A percentile compares a stretch with the other conserved stretches of the same genome.
These are phyloP conservation scores for Ophiostoma ips DNA, from an alignment of 2,329 filamentous ascomycete genomes.

Conservation along the genomic window DNA sequence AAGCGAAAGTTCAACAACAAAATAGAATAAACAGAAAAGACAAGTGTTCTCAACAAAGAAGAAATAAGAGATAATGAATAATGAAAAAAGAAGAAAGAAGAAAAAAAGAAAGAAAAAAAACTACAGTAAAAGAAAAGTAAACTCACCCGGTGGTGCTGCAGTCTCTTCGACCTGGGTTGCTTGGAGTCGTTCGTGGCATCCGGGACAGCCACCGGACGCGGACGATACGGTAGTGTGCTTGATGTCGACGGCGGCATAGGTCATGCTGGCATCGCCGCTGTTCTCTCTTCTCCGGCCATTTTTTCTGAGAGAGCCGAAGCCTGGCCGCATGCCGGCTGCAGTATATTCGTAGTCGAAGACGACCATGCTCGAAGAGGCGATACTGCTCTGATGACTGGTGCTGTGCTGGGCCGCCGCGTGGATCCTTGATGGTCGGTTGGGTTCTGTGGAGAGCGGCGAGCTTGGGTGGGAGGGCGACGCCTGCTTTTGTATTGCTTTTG, in stretches of 20 bases:
- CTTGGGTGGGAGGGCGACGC: too few relatives aligned
- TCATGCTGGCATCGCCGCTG: slow-evolving; percentile 1
- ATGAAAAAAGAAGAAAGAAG: not conserved
- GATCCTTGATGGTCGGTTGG: too few relatives aligned
- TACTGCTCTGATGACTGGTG: too few relatives aligned
- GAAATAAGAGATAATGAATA: not conserved
- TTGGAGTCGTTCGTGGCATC: slow-evolving; percentile 2
- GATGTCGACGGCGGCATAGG: not conserved
- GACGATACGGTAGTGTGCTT: not conserved
- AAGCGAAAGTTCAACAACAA: too few relatives aligned
- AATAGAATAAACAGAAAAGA: too few relatives aligned
- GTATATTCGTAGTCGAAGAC: slow-evolving; percentile 3
- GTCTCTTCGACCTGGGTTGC: not conserved
- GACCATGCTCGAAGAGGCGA: not conserved
- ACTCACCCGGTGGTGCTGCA: not conserved
- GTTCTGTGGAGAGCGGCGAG: too few relatives aligned
- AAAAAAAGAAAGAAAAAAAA: not conserved
- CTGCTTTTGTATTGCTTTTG: too few relatives aligned
- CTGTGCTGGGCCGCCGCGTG: too few relatives aligned
- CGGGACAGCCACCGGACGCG: slow-evolving; percentile 2
- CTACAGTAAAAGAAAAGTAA: not conserved
- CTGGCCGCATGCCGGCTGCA: slow-evolving; percentile 7
- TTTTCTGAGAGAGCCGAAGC: slow-evolving; percentile 1
- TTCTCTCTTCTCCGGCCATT: not conserved
- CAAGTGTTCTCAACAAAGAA: too few relatives aligned